phyloP scores from a whole-genome alignment of 2,329 filamentous ascomycete species.

The Xylaria sp. region DNA sequence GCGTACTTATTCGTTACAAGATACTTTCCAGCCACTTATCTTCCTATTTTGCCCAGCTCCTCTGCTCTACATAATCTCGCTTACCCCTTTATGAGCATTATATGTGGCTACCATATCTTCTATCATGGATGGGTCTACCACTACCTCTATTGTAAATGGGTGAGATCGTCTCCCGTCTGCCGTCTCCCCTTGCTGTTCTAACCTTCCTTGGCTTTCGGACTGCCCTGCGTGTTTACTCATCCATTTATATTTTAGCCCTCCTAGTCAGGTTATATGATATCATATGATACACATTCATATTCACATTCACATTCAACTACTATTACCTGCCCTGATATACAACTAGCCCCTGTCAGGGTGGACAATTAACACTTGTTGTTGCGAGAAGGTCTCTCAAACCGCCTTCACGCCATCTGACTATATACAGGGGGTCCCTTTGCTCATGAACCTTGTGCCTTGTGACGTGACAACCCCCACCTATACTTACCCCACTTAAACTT shows the following conservation, averaged over 20 bases:
- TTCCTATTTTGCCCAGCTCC: not conserved
- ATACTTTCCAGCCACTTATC: not conserved
- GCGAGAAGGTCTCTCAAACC: no score
- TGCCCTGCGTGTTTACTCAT: not conserved
- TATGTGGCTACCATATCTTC: not conserved
- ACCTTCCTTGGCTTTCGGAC: not conserved
- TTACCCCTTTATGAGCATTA: not conserved
- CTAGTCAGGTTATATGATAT: not conserved
- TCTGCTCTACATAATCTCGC: not conserved
- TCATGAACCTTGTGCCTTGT: no score
- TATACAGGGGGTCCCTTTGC: no score
- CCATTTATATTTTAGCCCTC: not conserved
- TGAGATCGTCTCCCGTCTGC: not conserved
- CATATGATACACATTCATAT: not conserved
- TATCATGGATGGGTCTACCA: not conserved
- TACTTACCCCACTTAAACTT: not conserved
- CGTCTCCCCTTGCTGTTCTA: not conserved
- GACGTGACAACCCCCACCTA: not conserved
- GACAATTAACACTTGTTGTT: no score
- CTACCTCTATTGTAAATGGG: not conserved
- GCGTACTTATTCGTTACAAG: no score
- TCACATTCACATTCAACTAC: not conserved
- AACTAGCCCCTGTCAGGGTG: not conserved
- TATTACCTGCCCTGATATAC: not conserved
- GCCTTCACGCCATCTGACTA: no score